Evolutionary conservation across 1,139 yeast genomes (phyloP).

Genomic region (Debaryomycetaceae sp.): DNA sequence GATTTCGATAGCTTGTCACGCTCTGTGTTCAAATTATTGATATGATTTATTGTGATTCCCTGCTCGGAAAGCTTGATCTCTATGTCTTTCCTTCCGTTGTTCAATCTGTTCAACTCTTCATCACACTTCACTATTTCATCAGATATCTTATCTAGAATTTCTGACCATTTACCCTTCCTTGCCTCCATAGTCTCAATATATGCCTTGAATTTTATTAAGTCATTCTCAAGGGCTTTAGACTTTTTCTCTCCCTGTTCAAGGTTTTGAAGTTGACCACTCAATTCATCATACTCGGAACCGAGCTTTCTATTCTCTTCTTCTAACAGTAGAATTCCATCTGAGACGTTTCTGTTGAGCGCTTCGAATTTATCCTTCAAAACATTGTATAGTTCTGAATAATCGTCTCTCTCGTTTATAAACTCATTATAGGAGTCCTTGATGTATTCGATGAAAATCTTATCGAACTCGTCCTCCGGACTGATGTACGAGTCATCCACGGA

Average conservation of each 20-base stretch:
- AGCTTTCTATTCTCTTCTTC: conserved; percentile 43
- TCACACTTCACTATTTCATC: conserved; percentile 51
- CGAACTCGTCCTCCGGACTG: conserved; percentile 44
- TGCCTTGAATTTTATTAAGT: conserved; percentile 64
- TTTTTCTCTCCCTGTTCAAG: conserved; percentile 51
- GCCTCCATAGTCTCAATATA: conserved; percentile 66
- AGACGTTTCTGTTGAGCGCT: conserved; percentile 31
- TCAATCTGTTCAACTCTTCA: conserved; percentile 38
- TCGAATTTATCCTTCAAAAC: conserved; percentile 58
- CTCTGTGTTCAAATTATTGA: conserved; percentile 60
- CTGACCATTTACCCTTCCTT: conserved; percentile 63
- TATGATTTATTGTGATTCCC: conserved; percentile 59
- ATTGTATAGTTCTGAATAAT: conserved; percentile 49
- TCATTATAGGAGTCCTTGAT: conserved; percentile 65
- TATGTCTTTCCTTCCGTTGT: conserved; percentile 43
- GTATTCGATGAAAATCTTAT: conserved; percentile 63
- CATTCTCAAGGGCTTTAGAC: conserved; percentile 65
- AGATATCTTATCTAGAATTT: conserved; percentile 51
- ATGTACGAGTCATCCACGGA: conserved; percentile 23
- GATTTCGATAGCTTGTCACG: conserved; percentile 54
- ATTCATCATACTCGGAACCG: conserved; percentile 20
- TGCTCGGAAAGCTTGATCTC: conserved; percentile 48
- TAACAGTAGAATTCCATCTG: conserved; percentile 35
- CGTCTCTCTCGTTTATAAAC: conserved; percentile 62
- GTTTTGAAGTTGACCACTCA: conserved; percentile 23